phyloP scores from a whole-genome alignment of 768 basidiomycete genomes.

The Hericium rajendrae region DNA sequence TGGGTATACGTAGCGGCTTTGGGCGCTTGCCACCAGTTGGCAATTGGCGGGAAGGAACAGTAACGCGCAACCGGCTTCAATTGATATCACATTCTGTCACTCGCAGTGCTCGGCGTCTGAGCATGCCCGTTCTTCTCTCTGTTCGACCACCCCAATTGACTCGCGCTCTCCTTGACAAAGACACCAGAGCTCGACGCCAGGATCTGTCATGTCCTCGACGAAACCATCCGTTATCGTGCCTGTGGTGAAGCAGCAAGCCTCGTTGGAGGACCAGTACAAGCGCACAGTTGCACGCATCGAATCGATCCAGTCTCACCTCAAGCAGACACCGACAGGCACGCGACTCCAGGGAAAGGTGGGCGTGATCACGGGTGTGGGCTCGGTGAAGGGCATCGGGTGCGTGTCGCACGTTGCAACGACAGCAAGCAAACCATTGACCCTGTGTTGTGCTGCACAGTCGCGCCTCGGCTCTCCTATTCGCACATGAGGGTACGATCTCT shows the following conservation, averaged over 20 bases:
- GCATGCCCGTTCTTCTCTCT: too few species aligned
- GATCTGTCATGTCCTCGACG: neutral
- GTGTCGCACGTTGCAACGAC: conserved; percentile 13
- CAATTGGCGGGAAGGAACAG: too few species aligned
- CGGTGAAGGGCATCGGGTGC: conserved; percentile 83
- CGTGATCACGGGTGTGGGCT: conserved; percentile 82
- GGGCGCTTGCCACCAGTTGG: too few species aligned
- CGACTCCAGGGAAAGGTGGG: conserved; percentile 73
- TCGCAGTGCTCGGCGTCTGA: too few species aligned
- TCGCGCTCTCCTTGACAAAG: too few species aligned
- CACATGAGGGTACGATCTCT: conserved; percentile 56
- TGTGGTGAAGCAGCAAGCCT: neutral
- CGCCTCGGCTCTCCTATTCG: conserved; percentile 62
- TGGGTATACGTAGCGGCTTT: too few species aligned
- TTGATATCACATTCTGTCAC: too few species aligned
- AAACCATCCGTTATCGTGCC: neutral
- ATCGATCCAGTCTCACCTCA: conserved; percentile 60
- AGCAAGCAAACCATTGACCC: neutral
- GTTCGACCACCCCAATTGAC: too few species aligned
- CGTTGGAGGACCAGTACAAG: conserved; percentile 41
- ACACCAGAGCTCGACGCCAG: neutral
- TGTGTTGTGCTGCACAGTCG: conserved; percentile 35
- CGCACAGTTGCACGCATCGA: conserved; percentile 57
- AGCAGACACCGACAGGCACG: conserved; percentile 37
- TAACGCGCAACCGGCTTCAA: too few species aligned